phyloP scores from a whole-genome alignment of 2,329 filamentous ascomycete genomes.

The Colletotrichum sp. region DNA sequence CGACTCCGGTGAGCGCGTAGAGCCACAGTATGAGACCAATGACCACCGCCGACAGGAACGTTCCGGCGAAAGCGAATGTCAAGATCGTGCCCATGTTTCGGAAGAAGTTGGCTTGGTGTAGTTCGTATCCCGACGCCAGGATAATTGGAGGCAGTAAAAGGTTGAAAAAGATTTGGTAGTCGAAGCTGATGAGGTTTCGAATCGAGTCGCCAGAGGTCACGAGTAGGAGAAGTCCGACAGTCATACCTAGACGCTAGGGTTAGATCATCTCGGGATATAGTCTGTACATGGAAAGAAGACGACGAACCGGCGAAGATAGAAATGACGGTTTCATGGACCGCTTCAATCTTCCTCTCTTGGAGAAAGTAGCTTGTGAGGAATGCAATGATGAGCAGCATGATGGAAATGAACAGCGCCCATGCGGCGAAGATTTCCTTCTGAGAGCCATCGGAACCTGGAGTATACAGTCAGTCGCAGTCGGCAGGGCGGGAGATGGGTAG shows the following conservation, averaged over 20 bases:
- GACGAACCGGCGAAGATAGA: slow-evolving; percentile 90
- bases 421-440: slow-evolving; percentile 94
- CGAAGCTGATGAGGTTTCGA: slow-evolving; percentile 90
- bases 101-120: slow-evolving; percentile 99
- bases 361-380: slow-evolving; percentile 97
- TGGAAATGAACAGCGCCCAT: slow-evolving; percentile 97
- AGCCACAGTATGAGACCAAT: slow-evolving; percentile 87
- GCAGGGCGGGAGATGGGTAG: not conserved
- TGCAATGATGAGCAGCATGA: slow-evolving; percentile 89
- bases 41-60: slow-evolving; percentile 95
- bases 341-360: slow-evolving; percentile 95
- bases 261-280: not conserved
- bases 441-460: slow-evolving; percentile 35
- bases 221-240: slow-evolving; percentile 87
- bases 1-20: slow-evolving; percentile 86
- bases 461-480: slow-evolving; percentile 13
- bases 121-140: slow-evolving; percentile 92
- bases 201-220: slow-evolving; percentile 83
- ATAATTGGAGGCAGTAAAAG: slow-evolving; percentile 98
- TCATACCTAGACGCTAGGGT: slow-evolving; percentile 72
- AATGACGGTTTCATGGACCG: slow-evolving; percentile 96
- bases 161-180: slow-evolving; percentile 99
- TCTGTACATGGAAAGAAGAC: not conserved
- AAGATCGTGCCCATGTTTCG: slow-evolving; percentile 96
- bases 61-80: slow-evolving; percentile 96